These are phyloP conservation scores for Solanum tacnaense DNA, from an alignment of 257 asterid genomes.

Conservation along the genomic window DNA sequence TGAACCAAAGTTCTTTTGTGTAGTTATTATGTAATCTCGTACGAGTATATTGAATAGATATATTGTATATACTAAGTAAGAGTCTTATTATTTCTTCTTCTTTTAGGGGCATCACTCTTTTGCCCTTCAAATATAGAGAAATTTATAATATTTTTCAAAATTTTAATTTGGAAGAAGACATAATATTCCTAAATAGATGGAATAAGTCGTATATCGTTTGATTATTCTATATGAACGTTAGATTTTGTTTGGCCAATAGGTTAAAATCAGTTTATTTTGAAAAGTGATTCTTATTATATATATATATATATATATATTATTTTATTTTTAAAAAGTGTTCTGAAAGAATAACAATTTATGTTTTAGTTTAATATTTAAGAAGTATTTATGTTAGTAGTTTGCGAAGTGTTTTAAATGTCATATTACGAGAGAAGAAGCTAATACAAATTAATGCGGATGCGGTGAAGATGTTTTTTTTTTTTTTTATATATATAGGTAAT, in stretches of 20 bases:
- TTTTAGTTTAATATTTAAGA: not conserved
- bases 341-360: too few species aligned
- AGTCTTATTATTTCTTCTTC: not conserved
- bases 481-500: not conserved
- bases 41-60: not conserved
- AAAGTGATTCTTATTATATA: not conserved
- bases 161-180: not conserved
- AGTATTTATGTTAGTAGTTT: not conserved
- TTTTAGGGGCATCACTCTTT: not conserved
- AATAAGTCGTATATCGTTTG: too few species aligned
- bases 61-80: too few species aligned
- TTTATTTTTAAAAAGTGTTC: too few species aligned
- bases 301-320: too few species aligned
- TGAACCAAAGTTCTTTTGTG: not conserved
- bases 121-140: not conserved
- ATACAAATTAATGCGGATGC: not conserved
- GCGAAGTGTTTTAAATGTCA: not conserved
- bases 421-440: too few species aligned
- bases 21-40: not conserved
- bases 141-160: not conserved
- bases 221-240: too few species aligned
- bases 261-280: not conserved
- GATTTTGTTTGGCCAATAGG: not conserved
- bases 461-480: not conserved
- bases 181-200: not conserved